Evolutionary conservation across 2,329 filamentous ascomycete genomes (phyloP), one percentile per base, ranked within the genome.

Genomic region (Tolypocladium sp.): DNA sequence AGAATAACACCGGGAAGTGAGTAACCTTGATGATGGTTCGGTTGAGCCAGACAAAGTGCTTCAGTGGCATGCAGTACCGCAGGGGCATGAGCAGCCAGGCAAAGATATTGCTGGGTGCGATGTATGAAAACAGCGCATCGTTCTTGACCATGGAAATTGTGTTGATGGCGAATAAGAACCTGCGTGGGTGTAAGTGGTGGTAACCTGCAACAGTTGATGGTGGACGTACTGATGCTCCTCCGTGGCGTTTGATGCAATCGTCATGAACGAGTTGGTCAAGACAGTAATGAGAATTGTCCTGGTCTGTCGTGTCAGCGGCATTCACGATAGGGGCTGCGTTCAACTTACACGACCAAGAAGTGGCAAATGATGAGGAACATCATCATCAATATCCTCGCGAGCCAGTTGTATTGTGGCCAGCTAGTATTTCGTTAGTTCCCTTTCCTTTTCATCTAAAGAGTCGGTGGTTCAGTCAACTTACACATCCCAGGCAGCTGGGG

Each of bases 141-240:
- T 94, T 96, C 73, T 97, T 97, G 64, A 97, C 93, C 90, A 96
- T 95, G 5, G 91, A 95, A 56, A 97, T 96, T 5, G 93, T 95
- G 70, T 97, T 97, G 71, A 97, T 92, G 0, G 93, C 93, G 69
- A 97, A 97, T 2, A 97, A 76, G 70, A 96, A 97, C 60, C 81
- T 83, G 62, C 66, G 42, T 58, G 38, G 9, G 38, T 22, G 56
- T 69, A 40, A 66, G 62, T 51, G 41, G 15, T 7, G 35, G 25
- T 33, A 1, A 15, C 9, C 35, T 35, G 7, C 12, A 17, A 6
- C 1, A n/a, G 7, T 0, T 5, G 2, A 7, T n/a, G 1, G 25
- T 15, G 15, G 7, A 69, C 81, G 66, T 71, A 83, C 78, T 87
- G 85, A 62, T 97, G 92, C 73, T 97, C 93, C 71, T 97, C 89